Base-by-base conservation (phyloP, 495 filamentous ascomycete species). In the Aspergillus incahuasiensis region DNA sequence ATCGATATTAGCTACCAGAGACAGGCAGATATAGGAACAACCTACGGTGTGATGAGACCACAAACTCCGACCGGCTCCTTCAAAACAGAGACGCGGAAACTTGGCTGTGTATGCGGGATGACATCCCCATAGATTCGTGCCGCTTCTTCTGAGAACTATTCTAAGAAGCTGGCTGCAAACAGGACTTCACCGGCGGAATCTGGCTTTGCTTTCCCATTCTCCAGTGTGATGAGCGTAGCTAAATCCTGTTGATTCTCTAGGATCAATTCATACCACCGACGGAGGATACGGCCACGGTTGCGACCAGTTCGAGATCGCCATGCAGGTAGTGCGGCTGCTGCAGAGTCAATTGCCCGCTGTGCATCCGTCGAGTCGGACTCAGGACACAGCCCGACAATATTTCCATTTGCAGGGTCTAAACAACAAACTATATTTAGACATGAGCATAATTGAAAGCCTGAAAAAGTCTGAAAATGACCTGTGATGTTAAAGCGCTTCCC, bases 21-120 rank as follows among this genome's bases (percentile, higher is more conserved):
- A 28, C 25, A 28, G 3, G 8, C 25, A 28, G 8, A 28, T 3
- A 28, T 8, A 28, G 84, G 83, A 5, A 85, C 82, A 16, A 87
- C 25, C 25, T 28, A 28, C 25, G 25, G 64, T 0, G 81, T 82
- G 9, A 76, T 83, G 3, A 28, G 25, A 8, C 25, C 25, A 28
- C 79, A 75, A 4, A 86, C 82, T 11, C 84, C 84, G 55, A 86
- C 77, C 0, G 82, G 81, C 69, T 89, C 85, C 70, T 88, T 88
- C 55, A 90, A 73, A 0, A 82, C 87, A 51, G 89, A 81, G 20
- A 85, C 68, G 5, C 86, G 74, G 13, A 86, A 73, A 20, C 80
- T 79, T 0, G 84, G 79, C 0, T 76, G 68, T 0, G 83, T 65
- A 6, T 85, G 74, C 7, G 71, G 68, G 21, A 77, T 77, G 0